Evolutionary conservation across 2,329 filamentous ascomycete species (phyloP).

Genomic region (Macrophomina phaseolina): DNA sequence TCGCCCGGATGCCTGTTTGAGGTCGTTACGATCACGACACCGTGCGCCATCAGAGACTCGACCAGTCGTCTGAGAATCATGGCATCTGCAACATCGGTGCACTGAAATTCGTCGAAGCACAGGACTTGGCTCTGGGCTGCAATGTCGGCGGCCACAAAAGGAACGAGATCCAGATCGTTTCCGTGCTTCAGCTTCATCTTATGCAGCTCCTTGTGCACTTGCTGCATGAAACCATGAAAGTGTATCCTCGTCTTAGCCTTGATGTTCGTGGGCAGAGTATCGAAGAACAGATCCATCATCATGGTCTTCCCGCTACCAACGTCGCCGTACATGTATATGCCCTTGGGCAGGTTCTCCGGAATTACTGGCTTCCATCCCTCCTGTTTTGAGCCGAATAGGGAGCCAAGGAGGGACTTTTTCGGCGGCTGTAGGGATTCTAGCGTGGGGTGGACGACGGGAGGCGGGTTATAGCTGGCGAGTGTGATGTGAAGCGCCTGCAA

Average conservation of each 20-base stretch:
- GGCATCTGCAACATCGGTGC: constrained; percentile 96
- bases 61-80: constrained; percentile 94
- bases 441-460: constrained; percentile 75
- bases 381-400: constrained; percentile 63
- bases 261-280: constrained; percentile 83
- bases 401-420: constrained; percentile 61
- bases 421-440: constrained; percentile 69
- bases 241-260: constrained; percentile 88
- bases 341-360: constrained; percentile 78
- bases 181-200: constrained; percentile 88
- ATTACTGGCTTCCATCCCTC: constrained; percentile 57
- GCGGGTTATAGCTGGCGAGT: constrained; percentile 74
- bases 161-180: constrained; percentile 86
- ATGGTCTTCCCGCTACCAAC: constrained; percentile 98
- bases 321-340: constrained; percentile 93
- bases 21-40: constrained; percentile 94
- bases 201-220: constrained; percentile 90
- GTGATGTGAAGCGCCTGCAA: constrained; percentile 89
- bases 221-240: constrained; percentile 99
- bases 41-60: constrained; percentile 91
- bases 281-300: constrained; percentile 98
- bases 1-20: constrained; percentile 97
- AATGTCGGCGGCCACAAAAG: constrained; percentile 93
- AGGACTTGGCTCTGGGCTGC: constrained; percentile 83
- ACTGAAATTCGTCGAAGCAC: constrained; percentile 99